Evolutionary conservation across 2,329 filamentous ascomycete genomes (phyloP).

Genomic region (Alternaria conjuncta): DNA sequence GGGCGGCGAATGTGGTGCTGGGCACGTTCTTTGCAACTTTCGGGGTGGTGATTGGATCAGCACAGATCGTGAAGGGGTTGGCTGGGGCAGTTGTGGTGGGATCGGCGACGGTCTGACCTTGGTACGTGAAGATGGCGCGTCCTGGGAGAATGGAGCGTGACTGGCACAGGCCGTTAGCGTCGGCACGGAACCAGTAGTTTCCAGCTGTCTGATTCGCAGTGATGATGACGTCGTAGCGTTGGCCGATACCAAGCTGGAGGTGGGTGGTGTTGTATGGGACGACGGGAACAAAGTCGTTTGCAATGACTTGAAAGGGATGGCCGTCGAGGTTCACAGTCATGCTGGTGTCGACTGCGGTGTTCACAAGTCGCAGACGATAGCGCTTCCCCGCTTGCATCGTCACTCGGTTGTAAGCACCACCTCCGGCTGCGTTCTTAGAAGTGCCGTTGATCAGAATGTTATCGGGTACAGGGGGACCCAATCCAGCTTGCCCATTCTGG

Average conservation of each 20-base stretch:
- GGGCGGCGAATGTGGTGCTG: constrained; percentile 30
- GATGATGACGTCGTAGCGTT: constrained; percentile 47
- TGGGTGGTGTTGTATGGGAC: constrained; percentile 44
- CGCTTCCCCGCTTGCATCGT: constrained; percentile 51
- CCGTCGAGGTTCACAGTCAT: constrained; percentile 38
- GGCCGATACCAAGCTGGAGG: constrained; percentile 49
- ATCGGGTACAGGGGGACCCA: constrained; percentile 51
- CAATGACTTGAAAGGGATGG: constrained; percentile 42
- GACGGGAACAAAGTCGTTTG: constrained; percentile 41
- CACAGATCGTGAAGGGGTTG: constrained; percentile 39
- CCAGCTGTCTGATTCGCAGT: constrained; percentile 39
- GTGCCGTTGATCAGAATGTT: constrained; percentile 62
- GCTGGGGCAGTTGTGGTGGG: constrained; percentile 40
- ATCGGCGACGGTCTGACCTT: constrained; percentile 39
- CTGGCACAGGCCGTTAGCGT: constrained; percentile 29
- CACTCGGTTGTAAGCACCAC: constrained; percentile 39
- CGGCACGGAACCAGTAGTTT: constrained; percentile 47
- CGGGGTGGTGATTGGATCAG: constrained; percentile 44
- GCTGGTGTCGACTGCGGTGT: constrained; percentile 49
- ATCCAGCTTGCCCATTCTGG: constrained; percentile 17
- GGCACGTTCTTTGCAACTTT: constrained; percentile 47
- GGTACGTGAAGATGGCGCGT: constrained; percentile 51
- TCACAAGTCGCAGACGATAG: constrained; percentile 65
- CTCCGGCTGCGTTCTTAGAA: constrained; percentile 54
- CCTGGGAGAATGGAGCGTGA: constrained; percentile 33